Base-by-base conservation (phyloP, 1,284 basidiomycete genomes). In the Ustilago shanxiensis region DNA sequence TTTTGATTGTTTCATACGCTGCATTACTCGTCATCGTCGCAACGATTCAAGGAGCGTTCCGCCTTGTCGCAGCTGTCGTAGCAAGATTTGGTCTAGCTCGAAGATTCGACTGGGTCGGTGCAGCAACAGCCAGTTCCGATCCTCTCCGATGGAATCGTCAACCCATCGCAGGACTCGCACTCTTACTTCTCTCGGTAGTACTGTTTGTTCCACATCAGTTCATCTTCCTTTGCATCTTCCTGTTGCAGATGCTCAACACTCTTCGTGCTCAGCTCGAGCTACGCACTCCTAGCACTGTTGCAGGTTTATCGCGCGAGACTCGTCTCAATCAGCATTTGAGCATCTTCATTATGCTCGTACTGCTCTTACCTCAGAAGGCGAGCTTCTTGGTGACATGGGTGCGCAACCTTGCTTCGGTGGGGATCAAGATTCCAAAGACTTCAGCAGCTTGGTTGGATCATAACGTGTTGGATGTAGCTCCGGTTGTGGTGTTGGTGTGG, bases 311-410 rank as follows among this genome's bases (percentile, higher is more conserved):
- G 51, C 51, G 49, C 57, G 72, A 72, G 44, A 60, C 66, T 87
- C 90, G 78, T 89, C 90, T 72, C 90, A 89, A 79, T 44, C 56
- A 85, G 50, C 81, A 86, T 49, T 64, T 86, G 35, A 84, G 89
- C 50, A 90, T 93, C 73, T 52, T 93, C 0, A 86, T 96, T 11
- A 86, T 95, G 50, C 87, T 95, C n/a, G 90, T 95, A 89, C 91
- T 93, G 89, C 88, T 97, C 1, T 87, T 96, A 0, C 95, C 95
- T 0, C 88, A 95, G 56, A 90, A 90, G 8, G 92, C 91, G 0
- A 92, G 94, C 0, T 91, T 93, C 7, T 88, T 98, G 20, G 91
- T 91, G 0, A 94, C 97, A 0, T 99, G 95, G 95, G 91, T 92
- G 1, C 90, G 95, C 60, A 96, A 95, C 58, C 70, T 88, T 22